These are phyloP conservation scores for Flaveria bidentis DNA, from an alignment of 129 eudicot genomes.

Conservation along the genomic window DNA sequence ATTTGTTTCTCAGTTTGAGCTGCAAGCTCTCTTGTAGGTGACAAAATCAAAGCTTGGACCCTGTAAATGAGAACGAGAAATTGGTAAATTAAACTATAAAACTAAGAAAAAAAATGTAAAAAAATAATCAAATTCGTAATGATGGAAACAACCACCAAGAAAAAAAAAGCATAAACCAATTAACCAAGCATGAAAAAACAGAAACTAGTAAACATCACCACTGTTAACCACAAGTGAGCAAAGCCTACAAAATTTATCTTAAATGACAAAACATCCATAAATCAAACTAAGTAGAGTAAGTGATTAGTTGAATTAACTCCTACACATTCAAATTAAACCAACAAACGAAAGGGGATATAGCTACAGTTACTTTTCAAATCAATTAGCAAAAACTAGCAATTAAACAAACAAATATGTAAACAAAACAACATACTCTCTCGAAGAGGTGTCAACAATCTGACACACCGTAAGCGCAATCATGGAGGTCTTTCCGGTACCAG, in stretches of 20 bases:
- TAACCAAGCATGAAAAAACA: neutral
- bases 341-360: neutral
- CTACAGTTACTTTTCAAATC: neutral
- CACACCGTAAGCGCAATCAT: constrained; percentile 96
- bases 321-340: neutral
- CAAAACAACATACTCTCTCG: constrained; percentile 60
- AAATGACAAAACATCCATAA: neutral
- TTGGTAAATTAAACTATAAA: neutral
- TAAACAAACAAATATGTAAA: neutral
- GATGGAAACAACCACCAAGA: neutral
- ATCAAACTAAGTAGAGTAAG: neutral
- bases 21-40: constrained; percentile 97
- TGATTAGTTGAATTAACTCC: neutral
- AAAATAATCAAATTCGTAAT: neutral
- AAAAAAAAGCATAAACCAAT: neutral
- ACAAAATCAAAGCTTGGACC: constrained; percentile 90
- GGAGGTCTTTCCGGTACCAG: constrained; percentile 97
- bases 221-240: neutral
- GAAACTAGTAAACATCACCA: neutral
- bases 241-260: neutral
- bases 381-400: neutral
- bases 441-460: constrained; percentile 78
- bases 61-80: constrained; percentile 29
- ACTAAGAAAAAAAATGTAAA: neutral
- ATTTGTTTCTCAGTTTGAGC: constrained; percentile 82